A percentile compares a stretch with the other conserved stretches of the same genome.
Evolutionary conservation across 1,284 basidiomycete species (phyloP).

Genomic region (Cutaneotrichosporon cyanovorans): DNA sequence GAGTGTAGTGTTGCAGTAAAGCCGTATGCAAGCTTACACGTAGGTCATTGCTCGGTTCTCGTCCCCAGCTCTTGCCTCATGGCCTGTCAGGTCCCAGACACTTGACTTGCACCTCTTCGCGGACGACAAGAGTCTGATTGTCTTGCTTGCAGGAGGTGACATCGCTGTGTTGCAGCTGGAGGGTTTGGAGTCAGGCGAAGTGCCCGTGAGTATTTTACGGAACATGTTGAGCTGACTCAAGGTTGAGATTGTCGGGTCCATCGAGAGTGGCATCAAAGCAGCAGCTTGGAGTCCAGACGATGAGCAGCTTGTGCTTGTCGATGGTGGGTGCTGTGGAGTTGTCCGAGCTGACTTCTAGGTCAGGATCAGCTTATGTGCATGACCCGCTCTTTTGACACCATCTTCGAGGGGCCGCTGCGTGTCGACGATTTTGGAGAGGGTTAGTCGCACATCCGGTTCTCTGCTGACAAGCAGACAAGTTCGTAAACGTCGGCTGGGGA

Average conservation of each 20-base stretch:
- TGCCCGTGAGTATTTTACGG: constrained; percentile 22
- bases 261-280: constrained; percentile 74
- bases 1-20: constrained; percentile 2
- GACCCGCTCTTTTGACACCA: constrained; percentile 79
- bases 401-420: constrained; percentile 68
- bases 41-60: constrained; percentile 30
- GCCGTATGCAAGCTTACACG: not conserved
- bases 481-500: constrained; percentile 96
- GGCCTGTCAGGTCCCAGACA: constrained; percentile 47
- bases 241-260: constrained; percentile 72
- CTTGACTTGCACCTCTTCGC: constrained; percentile 59
- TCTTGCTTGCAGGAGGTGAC: constrained; percentile 67
- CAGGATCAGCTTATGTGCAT: constrained; percentile 78
- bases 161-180: constrained; percentile 58
- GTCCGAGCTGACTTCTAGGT: constrained; percentile 47
- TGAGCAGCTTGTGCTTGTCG: constrained; percentile 68
- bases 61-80: constrained; percentile 30
- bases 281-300: constrained; percentile 90
- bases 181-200: constrained; percentile 48
- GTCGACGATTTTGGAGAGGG: constrained; percentile 79
- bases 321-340: constrained; percentile 50
- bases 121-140: constrained; percentile 57
- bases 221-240: constrained; percentile 22
- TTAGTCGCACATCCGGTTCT: constrained; percentile 27
- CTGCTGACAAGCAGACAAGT: constrained; percentile 56